These are phyloP conservation scores for Coemansia sp. DNA, from an alignment of 192 early-diverging fungal species.

Conservation along the genomic window DNA sequence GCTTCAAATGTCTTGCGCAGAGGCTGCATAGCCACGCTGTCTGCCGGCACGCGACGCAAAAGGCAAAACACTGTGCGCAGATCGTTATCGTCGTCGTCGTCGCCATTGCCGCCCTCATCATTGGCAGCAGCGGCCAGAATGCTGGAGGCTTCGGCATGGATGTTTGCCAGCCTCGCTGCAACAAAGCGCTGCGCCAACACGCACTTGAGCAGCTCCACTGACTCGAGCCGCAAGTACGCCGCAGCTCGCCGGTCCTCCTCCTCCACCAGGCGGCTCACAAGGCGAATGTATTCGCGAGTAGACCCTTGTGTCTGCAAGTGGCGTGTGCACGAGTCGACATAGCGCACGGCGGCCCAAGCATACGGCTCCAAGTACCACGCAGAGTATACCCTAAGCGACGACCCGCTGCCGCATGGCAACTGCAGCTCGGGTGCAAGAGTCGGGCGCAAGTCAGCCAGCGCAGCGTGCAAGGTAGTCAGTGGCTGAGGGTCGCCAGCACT, in stretches of 20 bases:
- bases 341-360: constrained; percentile 42
- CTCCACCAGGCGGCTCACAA: constrained; percentile 74
- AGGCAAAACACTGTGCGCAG: constrained; percentile 81
- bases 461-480: not conserved
- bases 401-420: no score
- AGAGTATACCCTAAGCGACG: not conserved
- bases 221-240: constrained; percentile 78
- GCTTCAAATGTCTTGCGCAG: constrained; percentile 74
- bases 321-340: constrained; percentile 79
- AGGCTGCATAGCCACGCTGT: constrained; percentile 68
- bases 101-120: no score
- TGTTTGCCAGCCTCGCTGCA: constrained; percentile 67
- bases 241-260: constrained; percentile 80
- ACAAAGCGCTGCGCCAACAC: constrained; percentile 81
- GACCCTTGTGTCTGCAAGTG: constrained; percentile 79
- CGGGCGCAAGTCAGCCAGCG: not conserved
- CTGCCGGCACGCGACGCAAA: constrained; percentile 65
- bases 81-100: no score
- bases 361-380: constrained; percentile 1
- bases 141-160: constrained; percentile 83
- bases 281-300: constrained; percentile 90
- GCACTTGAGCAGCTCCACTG: constrained; percentile 66
- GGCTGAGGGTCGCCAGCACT: not conserved
- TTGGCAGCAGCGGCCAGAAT: constrained; percentile 80
- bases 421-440: not conserved